phyloP scores from a whole-genome alignment of 306 rosid genomes.

The Ormosia semicastrata region DNA sequence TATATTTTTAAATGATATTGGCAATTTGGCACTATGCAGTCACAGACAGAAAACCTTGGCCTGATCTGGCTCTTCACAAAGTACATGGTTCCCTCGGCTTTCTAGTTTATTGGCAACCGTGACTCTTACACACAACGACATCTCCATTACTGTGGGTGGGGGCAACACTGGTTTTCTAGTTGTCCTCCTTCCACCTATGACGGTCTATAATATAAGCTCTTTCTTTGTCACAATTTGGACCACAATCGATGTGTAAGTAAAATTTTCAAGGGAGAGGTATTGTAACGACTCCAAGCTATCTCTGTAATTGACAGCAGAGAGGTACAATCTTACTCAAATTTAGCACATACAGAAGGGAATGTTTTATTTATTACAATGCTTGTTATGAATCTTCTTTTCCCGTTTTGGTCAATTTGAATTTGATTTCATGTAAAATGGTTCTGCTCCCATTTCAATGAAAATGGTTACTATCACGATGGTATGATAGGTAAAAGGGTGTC shows the following conservation, averaged over 20 bases:
- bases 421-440: neutral
- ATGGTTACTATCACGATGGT: constrained; percentile 33
- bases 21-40: constrained; percentile 35
- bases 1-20: constrained; percentile 15
- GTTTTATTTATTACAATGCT: constrained; percentile 27
- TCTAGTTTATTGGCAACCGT: constrained; percentile 41
- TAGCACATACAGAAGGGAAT: constrained; percentile 34
- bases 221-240: constrained; percentile 39
- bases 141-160: constrained; percentile 42
- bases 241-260: neutral
- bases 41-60: constrained; percentile 23
- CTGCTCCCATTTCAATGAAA: constrained; percentile 26
- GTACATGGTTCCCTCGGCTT: constrained; percentile 35
- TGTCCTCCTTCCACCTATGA: constrained; percentile 29
- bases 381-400: constrained; percentile 19
- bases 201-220: neutral
- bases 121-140: constrained; percentile 33
- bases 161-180: constrained; percentile 10
- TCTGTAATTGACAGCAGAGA: neutral
- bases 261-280: neutral
- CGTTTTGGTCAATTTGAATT: constrained; percentile 29
- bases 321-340: constrained; percentile 36
- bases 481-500: constrained; percentile 24
- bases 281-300: neutral
- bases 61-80: constrained; percentile 17